Base-by-base conservation (phyloP, 176 grass and related monocot species). In the Oryza punctata region DNA sequence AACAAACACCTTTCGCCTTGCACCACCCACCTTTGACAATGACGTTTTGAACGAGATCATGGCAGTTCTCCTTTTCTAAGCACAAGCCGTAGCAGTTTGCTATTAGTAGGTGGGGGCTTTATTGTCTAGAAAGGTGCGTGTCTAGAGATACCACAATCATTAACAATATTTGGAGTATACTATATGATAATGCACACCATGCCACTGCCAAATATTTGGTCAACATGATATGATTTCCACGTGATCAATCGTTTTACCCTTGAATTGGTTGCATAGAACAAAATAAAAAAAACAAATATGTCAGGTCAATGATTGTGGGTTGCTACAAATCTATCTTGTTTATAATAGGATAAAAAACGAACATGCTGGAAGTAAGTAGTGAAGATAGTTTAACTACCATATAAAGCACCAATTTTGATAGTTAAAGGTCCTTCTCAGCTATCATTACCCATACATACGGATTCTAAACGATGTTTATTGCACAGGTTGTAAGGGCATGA, bases 401-500 rank as follows among this genome's bases (percentile, higher is more conserved):
- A n/a, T 21, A 74, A 47, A 50, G 2, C 12, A 27, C 10, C 25
- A 77, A 65, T 24, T 26, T 41, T 59, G 1, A 13, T 11, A 45
- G 3, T 72, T 10, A 16, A 64, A 54, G 5, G 24, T 0, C 26
- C 73, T 85, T 29, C 64, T 54, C 2, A 81, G 7, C 28, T 68
- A 75, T 28, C 81, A 10, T 11, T 10, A 76, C 81, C 6, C 60
- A 28, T 63, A 38, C n/a, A 54, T 67, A 21, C 28, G 57, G 10
- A 64, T 40, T 85, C 3, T 60, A 7, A 71, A 72, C 2, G 3
- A 4, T 78, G 4, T 65, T 74, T 82, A 25, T 54, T 79, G 19
- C 23, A 63, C 67, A 91, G 89, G 30, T 45, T 85, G 87, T 61
- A 82, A 24, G 0, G 63, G 43, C 43, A 67, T 90, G 21, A 77